Percentiles rank a stretch among this genome's conserved stretches.
phyloP scores from a whole-genome alignment of 352 stramenopile species.

The Aphanomyces invadans region DNA sequence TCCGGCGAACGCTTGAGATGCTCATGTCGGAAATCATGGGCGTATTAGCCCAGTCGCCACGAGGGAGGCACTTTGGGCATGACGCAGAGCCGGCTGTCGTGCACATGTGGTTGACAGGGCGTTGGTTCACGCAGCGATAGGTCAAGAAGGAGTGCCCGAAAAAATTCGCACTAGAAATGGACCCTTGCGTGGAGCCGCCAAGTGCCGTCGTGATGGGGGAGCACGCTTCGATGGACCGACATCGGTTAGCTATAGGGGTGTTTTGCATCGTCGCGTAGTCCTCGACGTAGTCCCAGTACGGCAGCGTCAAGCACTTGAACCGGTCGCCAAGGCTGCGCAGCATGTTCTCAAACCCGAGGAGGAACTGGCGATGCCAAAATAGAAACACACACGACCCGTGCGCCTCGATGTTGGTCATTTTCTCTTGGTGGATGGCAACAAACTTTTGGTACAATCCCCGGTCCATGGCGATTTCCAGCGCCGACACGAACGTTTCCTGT shows the following conservation, averaged over 20 bases:
- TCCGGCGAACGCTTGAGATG: neutral
- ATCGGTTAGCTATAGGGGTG: conserved; percentile 19
- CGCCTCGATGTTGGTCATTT: conserved; percentile 35
- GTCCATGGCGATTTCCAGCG: conserved; percentile 47
- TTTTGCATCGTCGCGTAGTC: conserved; percentile 14
- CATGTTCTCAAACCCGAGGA: conserved; percentile 70
- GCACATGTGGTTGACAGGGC: conserved; percentile 24
- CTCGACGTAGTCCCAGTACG: conserved; percentile 43
- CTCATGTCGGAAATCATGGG: neutral
- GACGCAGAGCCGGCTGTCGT: conserved; percentile 28
- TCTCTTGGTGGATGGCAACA: conserved; percentile 47
- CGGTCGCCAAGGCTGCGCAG: conserved; percentile 35
- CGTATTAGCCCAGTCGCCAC: neutral
- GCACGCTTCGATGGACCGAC: conserved; percentile 34
- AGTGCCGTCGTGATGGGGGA: conserved; percentile 33
- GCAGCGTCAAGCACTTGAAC: conserved; percentile 51
- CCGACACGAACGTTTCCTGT: conserved; percentile 38
- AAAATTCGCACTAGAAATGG: neutral
- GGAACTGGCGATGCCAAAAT: conserved; percentile 59
- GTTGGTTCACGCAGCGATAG: conserved; percentile 11
- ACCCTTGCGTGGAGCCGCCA: conserved; percentile 24
- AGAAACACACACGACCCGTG: conserved; percentile 57
- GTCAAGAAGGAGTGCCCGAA: conserved; percentile 10
- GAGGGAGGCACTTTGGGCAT: conserved; percentile 1
- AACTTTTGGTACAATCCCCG: conserved; percentile 46